phyloP scores from a whole-genome alignment of 140 eudicot genomes.

The Erigeron philadelphicus region DNA sequence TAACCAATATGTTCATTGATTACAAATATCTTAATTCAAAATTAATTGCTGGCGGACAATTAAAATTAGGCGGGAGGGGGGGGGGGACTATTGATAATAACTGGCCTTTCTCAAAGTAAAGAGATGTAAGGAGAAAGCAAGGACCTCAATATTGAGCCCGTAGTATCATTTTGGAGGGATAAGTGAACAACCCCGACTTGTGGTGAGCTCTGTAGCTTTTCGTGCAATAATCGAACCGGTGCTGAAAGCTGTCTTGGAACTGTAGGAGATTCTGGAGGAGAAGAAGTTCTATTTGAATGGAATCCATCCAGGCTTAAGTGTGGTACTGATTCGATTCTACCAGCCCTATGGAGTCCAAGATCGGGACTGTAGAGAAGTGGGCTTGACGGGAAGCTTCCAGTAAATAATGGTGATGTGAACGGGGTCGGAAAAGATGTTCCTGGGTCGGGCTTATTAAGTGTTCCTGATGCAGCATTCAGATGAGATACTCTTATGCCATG shows the following conservation, averaged over 20 bases:
- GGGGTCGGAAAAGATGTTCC: conserved; percentile 74
- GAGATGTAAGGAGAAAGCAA: conserved; percentile 11
- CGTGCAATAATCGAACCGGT: conserved; percentile 63
- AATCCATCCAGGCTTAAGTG: conserved; percentile 84
- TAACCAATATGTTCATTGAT: too few species aligned
- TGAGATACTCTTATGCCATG: conserved; percentile 59
- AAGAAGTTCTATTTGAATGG: conserved; percentile 59
- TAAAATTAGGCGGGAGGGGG: too few species aligned
- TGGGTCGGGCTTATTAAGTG: conserved; percentile 47
- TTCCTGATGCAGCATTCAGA: conserved; percentile 45
- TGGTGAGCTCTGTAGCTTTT: conserved; percentile 70
- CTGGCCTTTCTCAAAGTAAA: not conserved
- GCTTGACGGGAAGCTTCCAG: conserved; percentile 96
- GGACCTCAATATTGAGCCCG: conserved; percentile 79
- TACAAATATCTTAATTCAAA: too few species aligned
- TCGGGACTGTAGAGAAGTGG: conserved; percentile 89
- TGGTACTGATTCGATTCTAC: conserved; percentile 79
- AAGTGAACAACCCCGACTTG: conserved; percentile 87
- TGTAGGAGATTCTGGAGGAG: conserved; percentile 88
- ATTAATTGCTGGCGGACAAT: too few species aligned
- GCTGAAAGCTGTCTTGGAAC: conserved; percentile 58
- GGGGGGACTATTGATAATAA: not conserved
- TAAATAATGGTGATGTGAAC: conserved; percentile 84
- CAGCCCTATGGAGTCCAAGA: conserved; percentile 54
- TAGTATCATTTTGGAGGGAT: conserved; percentile 86